Evolutionary conservation across 768 basidiomycete species (phyloP).

Genomic region (Russula brevipes): DNA sequence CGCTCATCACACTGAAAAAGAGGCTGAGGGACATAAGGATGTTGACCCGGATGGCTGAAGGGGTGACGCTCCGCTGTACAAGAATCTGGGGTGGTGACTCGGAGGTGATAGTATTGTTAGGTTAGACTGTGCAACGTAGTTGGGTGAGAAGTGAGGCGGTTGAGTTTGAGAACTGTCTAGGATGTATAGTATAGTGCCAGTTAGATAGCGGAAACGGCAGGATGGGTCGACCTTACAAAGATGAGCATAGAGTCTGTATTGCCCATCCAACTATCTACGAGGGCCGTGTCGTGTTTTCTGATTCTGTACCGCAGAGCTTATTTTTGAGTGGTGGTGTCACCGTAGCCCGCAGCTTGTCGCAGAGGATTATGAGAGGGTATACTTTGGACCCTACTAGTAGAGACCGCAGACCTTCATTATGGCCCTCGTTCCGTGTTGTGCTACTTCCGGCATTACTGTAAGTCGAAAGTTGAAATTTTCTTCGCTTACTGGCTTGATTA

Average conservation of each 20-base stretch:
- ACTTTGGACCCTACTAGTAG: too few species aligned
- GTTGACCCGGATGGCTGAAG: too few species aligned
- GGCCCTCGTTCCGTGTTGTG: too few species aligned
- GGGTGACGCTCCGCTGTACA: neutral
- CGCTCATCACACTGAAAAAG: conserved; percentile 9
- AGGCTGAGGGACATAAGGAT: conserved; percentile 19
- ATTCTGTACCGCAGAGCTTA: conserved; percentile 17
- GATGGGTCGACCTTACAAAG: conserved; percentile 8
- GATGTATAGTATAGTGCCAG: neutral
- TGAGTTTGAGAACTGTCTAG: neutral
- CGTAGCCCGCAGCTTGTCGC: neutral
- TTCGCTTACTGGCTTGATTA: too few species aligned
- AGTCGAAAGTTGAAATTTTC: too few species aligned
- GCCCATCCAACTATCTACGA: conserved; percentile 15
- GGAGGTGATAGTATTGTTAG: neutral
- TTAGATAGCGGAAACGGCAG: neutral
- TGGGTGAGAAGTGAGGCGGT: too few species aligned
- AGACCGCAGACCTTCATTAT: too few species aligned
- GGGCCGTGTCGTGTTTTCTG: conserved; percentile 12
- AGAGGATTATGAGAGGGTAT: too few species aligned
- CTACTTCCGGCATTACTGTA: too few species aligned
- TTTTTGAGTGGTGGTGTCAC: neutral
- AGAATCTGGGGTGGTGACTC: neutral
- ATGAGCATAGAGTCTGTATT: conserved; percentile 21
- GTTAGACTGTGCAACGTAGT: neutral